These are phyloP conservation scores for Volvox reticuliferus DNA, from an alignment of 139 green algal species.

Conservation along the genomic window DNA sequence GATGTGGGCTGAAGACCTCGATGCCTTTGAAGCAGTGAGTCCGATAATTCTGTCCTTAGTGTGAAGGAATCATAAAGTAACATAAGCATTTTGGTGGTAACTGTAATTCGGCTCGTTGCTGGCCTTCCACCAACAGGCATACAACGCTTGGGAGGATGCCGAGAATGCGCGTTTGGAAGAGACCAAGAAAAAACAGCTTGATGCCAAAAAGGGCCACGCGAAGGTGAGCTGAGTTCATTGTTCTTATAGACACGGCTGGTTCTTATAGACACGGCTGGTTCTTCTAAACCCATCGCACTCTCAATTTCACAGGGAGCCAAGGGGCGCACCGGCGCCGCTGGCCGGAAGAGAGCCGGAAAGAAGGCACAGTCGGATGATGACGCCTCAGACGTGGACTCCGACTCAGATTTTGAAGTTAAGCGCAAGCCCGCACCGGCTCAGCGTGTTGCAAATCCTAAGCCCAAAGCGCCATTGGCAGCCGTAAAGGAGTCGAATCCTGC, in stretches of 20 bases:
- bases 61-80: neutral
- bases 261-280: neutral
- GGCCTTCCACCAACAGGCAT: conserved; percentile 44
- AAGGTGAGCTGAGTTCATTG: too few relatives aligned
- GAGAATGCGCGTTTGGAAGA: conserved; percentile 42
- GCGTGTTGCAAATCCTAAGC: neutral
- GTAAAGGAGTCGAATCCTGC: neutral
- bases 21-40: conserved; percentile 80
- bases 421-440: conserved; percentile 51
- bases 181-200: conserved; percentile 31
- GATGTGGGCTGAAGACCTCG: conserved; percentile 91
- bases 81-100: neutral
- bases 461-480: conserved; percentile 14
- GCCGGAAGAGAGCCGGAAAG: conserved; percentile 44
- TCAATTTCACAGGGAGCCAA: neutral
- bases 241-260: too few relatives aligned
- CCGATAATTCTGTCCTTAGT: too few relatives aligned
- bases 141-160: conserved; percentile 68
- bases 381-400: conserved; percentile 2
- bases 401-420: conserved; percentile 52
- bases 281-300: neutral
- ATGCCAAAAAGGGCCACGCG: conserved; percentile 7
- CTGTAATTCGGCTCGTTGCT: neutral
- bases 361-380: conserved; percentile 23
- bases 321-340: neutral